These are phyloP conservation scores for Fusarium marasasianum DNA, from an alignment of 2,329 filamentous ascomycete genomes.

Conservation along the genomic window DNA sequence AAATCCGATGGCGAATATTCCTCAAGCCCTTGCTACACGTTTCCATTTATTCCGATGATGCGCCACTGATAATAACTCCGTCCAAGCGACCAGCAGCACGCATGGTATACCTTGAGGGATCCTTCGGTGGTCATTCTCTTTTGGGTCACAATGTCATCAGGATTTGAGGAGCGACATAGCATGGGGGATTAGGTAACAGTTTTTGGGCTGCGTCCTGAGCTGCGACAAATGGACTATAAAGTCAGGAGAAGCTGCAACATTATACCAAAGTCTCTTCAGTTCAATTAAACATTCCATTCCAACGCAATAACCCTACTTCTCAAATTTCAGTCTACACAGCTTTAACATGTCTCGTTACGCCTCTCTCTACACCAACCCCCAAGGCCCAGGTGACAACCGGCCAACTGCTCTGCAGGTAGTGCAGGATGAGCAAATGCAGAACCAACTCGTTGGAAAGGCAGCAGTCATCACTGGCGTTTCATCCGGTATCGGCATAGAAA, in stretches of 20 bases:
- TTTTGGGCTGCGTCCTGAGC: too few relatives aligned
- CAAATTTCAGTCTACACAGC: neutral
- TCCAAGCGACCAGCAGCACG: neutral
- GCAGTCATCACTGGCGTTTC: conserved; percentile 41
- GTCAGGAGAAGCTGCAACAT: neutral
- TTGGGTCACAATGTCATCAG: neutral
- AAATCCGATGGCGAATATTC: neutral
- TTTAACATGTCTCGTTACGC: conserved; percentile 1
- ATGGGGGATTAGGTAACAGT: too few relatives aligned
- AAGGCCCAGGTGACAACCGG: neutral
- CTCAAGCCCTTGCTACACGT: neutral
- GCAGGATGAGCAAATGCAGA: neutral
- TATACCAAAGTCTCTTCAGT: neutral
- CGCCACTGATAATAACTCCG: neutral
- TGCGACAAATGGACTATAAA: neutral
- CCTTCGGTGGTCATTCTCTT: neutral
- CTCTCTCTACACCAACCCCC: neutral
- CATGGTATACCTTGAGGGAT: neutral
- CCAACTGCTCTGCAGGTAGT: conserved; percentile 3
- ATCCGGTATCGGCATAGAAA: conserved; percentile 57
- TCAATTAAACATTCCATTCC: neutral
- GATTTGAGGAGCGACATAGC: neutral
- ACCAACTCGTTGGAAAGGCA: neutral
- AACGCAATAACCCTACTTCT: fast-evolving
- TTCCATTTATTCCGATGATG: neutral